Base-by-base conservation (phyloP, 2,329 filamentous ascomycete species). In the Neofusicoccum kwambonambiense region DNA sequence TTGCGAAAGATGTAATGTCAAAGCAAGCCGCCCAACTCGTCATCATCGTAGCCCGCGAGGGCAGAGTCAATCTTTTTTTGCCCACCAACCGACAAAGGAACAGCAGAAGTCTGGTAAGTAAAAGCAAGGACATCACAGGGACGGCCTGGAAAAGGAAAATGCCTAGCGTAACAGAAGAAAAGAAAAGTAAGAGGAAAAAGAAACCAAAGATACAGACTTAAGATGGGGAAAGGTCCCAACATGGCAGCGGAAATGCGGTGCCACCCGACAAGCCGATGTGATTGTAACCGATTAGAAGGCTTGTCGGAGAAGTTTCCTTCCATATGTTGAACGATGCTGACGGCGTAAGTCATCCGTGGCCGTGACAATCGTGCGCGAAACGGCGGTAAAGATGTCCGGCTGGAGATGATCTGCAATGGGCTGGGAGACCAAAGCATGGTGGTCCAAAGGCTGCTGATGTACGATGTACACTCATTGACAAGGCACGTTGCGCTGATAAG, bases 11-110 rank as follows among this genome's bases (percentile, higher is more conserved):
- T 62, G 58, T 51, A 62, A 62, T 9, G 17, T 41, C 58, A 62
- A 62, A 51, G 45, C 44, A 62, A 64, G 42, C 62, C 62, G 62
- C 62, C 62, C 62, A 64, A 64, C 42, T 58, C 62, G 45, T 57
- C 52, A 58, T 64, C 52, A 35, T 64, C 62, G 62, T 64, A 64
- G 62, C 62, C 62, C 62, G 62, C 62, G 62, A 64, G 62, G 62
- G 62, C 62, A 64, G 44, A 58, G 47, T 64, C 51, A 57, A 64
- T 64, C 62, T 58, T 64, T 64, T 58, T 64, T 58, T 64, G 41
- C 50, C 50, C 49, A 64, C 61, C 61, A 64, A 64, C 49, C 50
- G 39, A 60, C 56, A 62, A 62, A 62, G 45, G 34, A 62, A 51
- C 35, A 42, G 41, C 19, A 31, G 45, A 39, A 62, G 42, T 19